A percentile compares a stretch with the other conserved stretches of the same genome.
These are phyloP conservation scores for Spencermartinsiella ligniputridi DNA, from an alignment of 1,139 yeast species.

Conservation along the genomic window DNA sequence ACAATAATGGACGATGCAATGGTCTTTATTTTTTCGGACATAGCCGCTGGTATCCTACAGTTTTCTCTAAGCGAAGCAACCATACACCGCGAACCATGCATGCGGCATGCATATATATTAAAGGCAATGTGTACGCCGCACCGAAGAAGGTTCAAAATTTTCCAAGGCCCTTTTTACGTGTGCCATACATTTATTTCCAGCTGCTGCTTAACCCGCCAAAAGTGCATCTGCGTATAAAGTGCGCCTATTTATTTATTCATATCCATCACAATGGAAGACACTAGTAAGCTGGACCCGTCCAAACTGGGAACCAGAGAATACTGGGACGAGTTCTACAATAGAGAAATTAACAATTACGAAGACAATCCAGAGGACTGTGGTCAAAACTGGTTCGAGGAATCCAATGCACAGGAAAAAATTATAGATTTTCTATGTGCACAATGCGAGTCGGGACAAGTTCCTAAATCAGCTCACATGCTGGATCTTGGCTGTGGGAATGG, in stretches of 20 bases:
- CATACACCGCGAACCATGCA: too few relatives aligned
- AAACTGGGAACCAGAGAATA: slow-evolving; percentile 25
- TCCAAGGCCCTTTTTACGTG: too few relatives aligned
- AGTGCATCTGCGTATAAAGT: not conserved
- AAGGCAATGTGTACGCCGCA: too few relatives aligned
- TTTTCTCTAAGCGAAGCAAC: too few relatives aligned
- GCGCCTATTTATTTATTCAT: not conserved
- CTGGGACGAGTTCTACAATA: slow-evolving; percentile 83
- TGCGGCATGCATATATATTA: too few relatives aligned
- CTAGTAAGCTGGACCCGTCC: slow-evolving; percentile 19
- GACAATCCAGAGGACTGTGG: slow-evolving; percentile 81
- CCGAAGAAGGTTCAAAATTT: too few relatives aligned
- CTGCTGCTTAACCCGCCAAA: not conserved
- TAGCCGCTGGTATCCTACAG: too few relatives aligned
- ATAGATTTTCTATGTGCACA: slow-evolving; percentile 55
- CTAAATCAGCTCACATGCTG: slow-evolving; percentile 42
- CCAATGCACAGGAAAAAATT: slow-evolving; percentile 83
- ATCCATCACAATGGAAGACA: not conserved
- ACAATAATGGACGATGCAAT: too few relatives aligned
- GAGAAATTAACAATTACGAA: slow-evolving; percentile 66
- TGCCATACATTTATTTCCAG: not conserved
- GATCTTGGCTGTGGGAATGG: slow-evolving; percentile 98
- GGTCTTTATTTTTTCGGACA: too few relatives aligned
- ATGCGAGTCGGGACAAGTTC: slow-evolving; percentile 27
- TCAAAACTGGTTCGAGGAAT: slow-evolving; percentile 94